Evolutionary conservation across 2,329 filamentous ascomycete genomes (phyloP), one percentile per base, ranked within the genome.

Genomic region (Penicillium psychrosexuale): DNA sequence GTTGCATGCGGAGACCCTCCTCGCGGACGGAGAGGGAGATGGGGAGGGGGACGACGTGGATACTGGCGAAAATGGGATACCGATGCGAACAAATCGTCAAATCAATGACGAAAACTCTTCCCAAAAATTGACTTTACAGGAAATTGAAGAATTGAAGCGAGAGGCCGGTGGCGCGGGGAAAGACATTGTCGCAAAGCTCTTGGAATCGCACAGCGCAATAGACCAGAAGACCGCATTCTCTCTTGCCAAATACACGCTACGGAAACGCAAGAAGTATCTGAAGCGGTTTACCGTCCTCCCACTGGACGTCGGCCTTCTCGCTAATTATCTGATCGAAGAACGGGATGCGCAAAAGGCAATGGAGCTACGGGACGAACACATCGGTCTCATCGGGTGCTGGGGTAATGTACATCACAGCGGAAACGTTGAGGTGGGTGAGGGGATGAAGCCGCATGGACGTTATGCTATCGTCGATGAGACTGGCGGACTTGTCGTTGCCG

Each of bases 161-260:
- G 81, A 91, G 53, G 89, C 87, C 11, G 85, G 86, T 3, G 87
- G 87, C 5, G 90, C 90, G 0, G 93, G 92, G 12, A 89, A 89
- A 70, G 92, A 96, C 48, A 83, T 99, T 45, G 94, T 99, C 60
- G 87, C 90, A n/a, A 96, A 92, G 75, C 85, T 99, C 27, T 83
- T 99, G 73, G 82, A 91, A 30, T 94, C 91, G 40, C 94, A 99
- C 73, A 87, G 89, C 17, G 89, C 88, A 1, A 82, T 99, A 40
- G 91, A 96, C 63, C 89, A 97, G 76, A 99, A 99, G 80, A 97
- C 94, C 0, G 82, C 86, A 0, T 99, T 95, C 68, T 95, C 91
- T 2, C 79, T 97, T 55, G 92, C 93, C 40, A 99, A 99, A 73
- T 99, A 99, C 75, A 96, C 94, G 67, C 78, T 97, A 17, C 81